These are phyloP conservation scores for Fusarium fujikuroi DNA, from an alignment of 2,329 filamentous ascomycete species.

Conservation along the genomic window DNA sequence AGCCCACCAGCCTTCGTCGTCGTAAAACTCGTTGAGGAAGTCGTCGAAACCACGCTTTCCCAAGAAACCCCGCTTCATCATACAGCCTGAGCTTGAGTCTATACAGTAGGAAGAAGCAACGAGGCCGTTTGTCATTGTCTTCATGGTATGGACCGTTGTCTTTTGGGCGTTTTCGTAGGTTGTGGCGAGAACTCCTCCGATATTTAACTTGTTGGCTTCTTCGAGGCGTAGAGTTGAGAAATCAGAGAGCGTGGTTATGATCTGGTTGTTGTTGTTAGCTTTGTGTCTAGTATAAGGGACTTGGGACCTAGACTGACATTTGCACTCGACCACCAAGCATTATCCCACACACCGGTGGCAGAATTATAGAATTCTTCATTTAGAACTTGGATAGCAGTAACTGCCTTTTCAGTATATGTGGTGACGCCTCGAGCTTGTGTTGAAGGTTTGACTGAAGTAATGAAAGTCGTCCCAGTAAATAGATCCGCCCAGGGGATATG, in stretches of 20 bases:
- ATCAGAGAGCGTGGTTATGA: slow-evolving; percentile 70
- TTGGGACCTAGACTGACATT: slow-evolving; percentile 55
- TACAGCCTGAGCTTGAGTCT: slow-evolving; percentile 42
- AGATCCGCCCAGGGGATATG: slow-evolving; percentile 41
- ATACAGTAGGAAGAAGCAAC: slow-evolving; percentile 53
- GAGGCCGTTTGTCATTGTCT: slow-evolving; percentile 52
- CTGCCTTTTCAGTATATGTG: slow-evolving; percentile 49
- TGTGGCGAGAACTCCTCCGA: slow-evolving; percentile 55
- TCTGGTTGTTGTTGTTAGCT: slow-evolving; percentile 12
- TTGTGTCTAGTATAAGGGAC: background rate
- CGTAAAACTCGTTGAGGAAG: slow-evolving; percentile 66
- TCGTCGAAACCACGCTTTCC: slow-evolving; percentile 48
- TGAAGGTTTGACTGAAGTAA: slow-evolving; percentile 23
- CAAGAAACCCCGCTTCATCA: slow-evolving; percentile 50
- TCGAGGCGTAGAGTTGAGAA: slow-evolving; percentile 52
- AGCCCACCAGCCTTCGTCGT: slow-evolving; percentile 74
- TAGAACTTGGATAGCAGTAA: slow-evolving; percentile 55
- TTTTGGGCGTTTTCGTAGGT: slow-evolving; percentile 60
- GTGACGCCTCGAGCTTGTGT: slow-evolving; percentile 31
- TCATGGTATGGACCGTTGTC: slow-evolving; percentile 51
- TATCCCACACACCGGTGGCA: slow-evolving; percentile 70
- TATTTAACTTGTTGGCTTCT: slow-evolving; percentile 51
- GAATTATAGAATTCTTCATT: slow-evolving; percentile 70
- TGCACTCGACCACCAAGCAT: slow-evolving; percentile 78
- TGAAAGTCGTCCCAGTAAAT: slow-evolving; percentile 33